phyloP scores from a whole-genome alignment of 2,329 filamentous ascomycete species.

The Penicillium sclerotiorum region DNA sequence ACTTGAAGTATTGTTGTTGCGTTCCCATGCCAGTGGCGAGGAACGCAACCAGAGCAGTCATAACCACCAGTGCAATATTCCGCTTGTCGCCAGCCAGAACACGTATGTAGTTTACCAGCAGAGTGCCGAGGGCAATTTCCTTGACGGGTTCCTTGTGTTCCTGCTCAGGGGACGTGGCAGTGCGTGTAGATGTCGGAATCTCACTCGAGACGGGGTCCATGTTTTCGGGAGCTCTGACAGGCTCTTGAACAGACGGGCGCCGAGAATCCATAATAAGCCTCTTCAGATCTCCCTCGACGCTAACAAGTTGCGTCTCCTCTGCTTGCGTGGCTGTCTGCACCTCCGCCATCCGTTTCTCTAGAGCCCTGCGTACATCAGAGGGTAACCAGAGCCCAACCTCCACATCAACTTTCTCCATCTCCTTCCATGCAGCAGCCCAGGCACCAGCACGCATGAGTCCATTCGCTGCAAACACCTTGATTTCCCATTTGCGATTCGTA shows the following conservation, averaged over 20 bases:
- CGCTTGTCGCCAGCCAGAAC: constrained; percentile 56
- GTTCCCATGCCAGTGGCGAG: constrained; percentile 13
- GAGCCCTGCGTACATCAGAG: constrained; percentile 52
- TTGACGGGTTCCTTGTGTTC: constrained; percentile 11
- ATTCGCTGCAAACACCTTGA: constrained; percentile 93
- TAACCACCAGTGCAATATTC: constrained; percentile 46
- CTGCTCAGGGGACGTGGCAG: background rate
- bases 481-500: constrained; percentile 58
- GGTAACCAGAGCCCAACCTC: constrained; percentile 76
- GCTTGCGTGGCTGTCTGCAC: constrained; percentile 39
- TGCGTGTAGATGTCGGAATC: constrained; percentile 1
- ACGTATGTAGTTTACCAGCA: constrained; percentile 57
- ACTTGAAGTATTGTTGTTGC: constrained; percentile 4
- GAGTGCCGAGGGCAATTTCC: constrained; percentile 55
- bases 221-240: background rate
- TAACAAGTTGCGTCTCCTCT: constrained; percentile 13
- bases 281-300: constrained; percentile 9
- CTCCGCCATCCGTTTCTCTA: constrained; percentile 50
- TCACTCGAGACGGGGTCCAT: background rate
- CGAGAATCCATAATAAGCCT: background rate
- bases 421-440: constrained; percentile 91
- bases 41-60: constrained; percentile 13
- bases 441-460: constrained; percentile 89
- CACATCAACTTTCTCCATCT: constrained; percentile 98
- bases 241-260: background rate